These are phyloP conservation scores for Mycosphaerella arachidis DNA, from an alignment of 2,329 filamentous ascomycete genomes.

Conservation along the genomic window DNA sequence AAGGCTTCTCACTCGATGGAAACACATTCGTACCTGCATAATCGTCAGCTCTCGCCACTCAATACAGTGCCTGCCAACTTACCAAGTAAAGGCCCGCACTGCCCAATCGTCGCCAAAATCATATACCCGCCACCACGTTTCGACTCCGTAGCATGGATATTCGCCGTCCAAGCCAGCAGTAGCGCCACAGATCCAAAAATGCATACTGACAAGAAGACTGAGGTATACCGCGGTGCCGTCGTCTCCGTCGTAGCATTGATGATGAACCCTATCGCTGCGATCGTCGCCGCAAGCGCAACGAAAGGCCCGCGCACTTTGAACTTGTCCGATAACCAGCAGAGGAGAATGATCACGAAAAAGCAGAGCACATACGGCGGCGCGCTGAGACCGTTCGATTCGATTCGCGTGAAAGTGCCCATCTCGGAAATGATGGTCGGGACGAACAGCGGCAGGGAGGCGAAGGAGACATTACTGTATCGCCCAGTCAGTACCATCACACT, in stretches of 20 bases:
- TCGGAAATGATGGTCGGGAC: conserved; percentile 60
- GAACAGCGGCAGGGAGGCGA: conserved; percentile 48
- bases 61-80: conserved; percentile 35
- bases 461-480: conserved; percentile 53
- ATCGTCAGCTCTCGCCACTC: background rate
- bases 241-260: conserved; percentile 36
- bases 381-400: conserved; percentile 37
- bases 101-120: conserved; percentile 44
- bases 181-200: conserved; percentile 38
- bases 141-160: conserved; percentile 36
- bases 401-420: conserved; percentile 53
- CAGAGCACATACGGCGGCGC: conserved; percentile 41
- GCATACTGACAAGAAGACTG: conserved; percentile 37
- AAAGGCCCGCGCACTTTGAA: conserved; percentile 39
- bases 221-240: conserved; percentile 35
- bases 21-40: conserved; percentile 58
- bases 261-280: conserved; percentile 40
- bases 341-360: conserved; percentile 37
- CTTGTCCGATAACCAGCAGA: conserved; percentile 37
- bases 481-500: background rate
- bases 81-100: conserved; percentile 64
- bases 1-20: conserved; percentile 46
- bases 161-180: conserved; percentile 37
- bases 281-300: conserved; percentile 32
- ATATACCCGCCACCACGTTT: conserved; percentile 36